Evolutionary conservation across 139 green algal genomes (phyloP).

Genomic region (Zygnema circumcarinatum): DNA sequence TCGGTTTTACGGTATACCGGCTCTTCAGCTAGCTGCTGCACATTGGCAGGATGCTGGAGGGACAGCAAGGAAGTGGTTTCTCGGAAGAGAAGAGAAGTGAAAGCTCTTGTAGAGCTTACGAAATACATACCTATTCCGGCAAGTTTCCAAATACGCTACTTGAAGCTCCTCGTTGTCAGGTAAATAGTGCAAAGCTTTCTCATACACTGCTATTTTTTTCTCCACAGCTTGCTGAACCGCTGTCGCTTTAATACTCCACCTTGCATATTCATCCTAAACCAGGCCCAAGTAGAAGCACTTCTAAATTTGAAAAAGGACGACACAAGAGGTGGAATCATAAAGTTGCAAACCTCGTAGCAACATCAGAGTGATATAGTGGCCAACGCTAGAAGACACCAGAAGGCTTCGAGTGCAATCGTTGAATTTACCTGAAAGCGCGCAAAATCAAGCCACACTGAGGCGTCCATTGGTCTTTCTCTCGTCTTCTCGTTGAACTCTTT

Average conservation of each 20-base stretch:
- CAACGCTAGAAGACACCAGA: too few relatives aligned
- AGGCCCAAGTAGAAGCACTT: slow-evolving; percentile 17
- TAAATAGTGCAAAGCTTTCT: slow-evolving; percentile 71
- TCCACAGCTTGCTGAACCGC: slow-evolving; percentile 61
- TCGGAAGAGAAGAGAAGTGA: too few relatives aligned
- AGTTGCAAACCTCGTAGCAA: not conserved
- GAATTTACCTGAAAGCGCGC: slow-evolving; percentile 78
- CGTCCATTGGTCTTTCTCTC: slow-evolving; percentile 70
- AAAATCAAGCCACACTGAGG: slow-evolving; percentile 84
- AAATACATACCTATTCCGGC: slow-evolving; percentile 22
- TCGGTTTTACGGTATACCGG: too few relatives aligned
- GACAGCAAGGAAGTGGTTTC: too few relatives aligned
- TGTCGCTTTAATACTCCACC: not conserved
- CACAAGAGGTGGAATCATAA: not conserved
- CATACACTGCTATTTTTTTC: slow-evolving; percentile 81
- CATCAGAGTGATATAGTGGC: not conserved
- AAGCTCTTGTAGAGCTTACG: too few relatives aligned
- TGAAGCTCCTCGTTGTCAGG: slow-evolving; percentile 73
- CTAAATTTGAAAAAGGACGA: not conserved
- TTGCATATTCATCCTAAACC: not conserved
- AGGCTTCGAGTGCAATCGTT: too few relatives aligned
- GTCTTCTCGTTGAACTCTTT: slow-evolving; percentile 76
- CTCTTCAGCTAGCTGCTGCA: too few relatives aligned
- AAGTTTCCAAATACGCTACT: slow-evolving; percentile 71
- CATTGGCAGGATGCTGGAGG: too few relatives aligned